Evolutionary conservation across 208 protist genomes (phyloP).

Genomic region (Acanthamoeba lenticulata): DNA sequence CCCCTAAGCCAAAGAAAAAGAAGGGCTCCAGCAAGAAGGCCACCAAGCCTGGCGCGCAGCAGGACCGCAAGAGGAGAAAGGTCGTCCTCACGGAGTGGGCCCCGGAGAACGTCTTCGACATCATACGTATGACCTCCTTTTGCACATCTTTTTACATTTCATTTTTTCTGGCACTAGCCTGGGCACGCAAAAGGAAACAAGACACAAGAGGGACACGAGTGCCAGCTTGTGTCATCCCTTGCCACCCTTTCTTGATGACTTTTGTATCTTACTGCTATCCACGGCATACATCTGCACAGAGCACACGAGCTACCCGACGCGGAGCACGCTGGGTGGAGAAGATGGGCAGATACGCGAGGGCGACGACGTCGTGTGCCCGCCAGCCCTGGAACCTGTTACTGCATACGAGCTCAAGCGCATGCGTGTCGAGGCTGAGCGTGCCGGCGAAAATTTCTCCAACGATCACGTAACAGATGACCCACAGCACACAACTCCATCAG

Average conservation of each 20-base stretch:
- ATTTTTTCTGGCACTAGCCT: background rate
- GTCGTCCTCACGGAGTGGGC: slow-evolving; percentile 39
- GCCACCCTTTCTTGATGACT: too few species aligned
- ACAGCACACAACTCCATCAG: background rate
- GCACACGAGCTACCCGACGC: slow-evolving; percentile 34
- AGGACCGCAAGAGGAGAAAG: slow-evolving; percentile 9
- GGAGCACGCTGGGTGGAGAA: background rate
- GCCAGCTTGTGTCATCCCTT: too few species aligned
- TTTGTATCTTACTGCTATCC: too few species aligned
- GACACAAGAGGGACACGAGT: too few species aligned
- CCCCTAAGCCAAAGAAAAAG: background rate
- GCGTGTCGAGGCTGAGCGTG: background rate
- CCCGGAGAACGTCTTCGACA: slow-evolving; percentile 61
- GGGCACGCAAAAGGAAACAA: background rate
- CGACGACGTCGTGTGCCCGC: background rate
- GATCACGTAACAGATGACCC: background rate
- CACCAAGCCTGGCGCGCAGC: background rate
- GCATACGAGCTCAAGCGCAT: background rate
- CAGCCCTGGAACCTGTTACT: background rate
- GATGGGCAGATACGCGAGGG: background rate
- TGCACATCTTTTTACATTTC: background rate
- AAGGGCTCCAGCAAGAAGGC: background rate
- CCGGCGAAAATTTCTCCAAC: background rate
- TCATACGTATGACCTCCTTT: slow-evolving; percentile 29
- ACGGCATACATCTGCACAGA: background rate